These are phyloP conservation scores for Kodamaea arcana DNA, from an alignment of 1,139 yeast species.

Conservation along the genomic window DNA sequence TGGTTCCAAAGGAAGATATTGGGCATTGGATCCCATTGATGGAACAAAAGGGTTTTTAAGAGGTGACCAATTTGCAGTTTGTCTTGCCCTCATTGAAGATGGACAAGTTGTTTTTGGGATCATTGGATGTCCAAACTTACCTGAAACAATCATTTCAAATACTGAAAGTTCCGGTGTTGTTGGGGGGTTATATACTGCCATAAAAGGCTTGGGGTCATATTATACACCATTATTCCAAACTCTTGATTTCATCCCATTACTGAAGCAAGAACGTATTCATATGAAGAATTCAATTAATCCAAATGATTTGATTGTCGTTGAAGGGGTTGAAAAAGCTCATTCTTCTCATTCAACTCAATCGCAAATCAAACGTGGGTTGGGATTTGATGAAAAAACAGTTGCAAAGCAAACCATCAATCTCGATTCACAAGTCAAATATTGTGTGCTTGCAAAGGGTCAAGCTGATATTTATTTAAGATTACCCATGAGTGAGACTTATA, in stretches of 20 bases:
- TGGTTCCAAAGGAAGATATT: slow-evolving; percentile 73
- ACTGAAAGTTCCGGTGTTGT: slow-evolving; percentile 32
- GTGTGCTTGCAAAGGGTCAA: slow-evolving; percentile 83
- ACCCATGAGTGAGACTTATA: slow-evolving; percentile 70
- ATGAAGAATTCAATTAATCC: slow-evolving; percentile 45
- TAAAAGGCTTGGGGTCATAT: slow-evolving; percentile 69
- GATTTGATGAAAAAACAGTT: slow-evolving; percentile 42
- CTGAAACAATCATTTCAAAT: slow-evolving; percentile 45
- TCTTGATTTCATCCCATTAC: slow-evolving; percentile 33
- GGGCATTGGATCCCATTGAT: slow-evolving; percentile 98
- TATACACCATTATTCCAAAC: slow-evolving; percentile 43
- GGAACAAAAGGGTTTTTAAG: slow-evolving; percentile 96
- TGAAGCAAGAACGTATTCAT: slow-evolving; percentile 30
- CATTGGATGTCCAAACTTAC: slow-evolving; percentile 92
- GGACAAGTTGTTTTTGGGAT: slow-evolving; percentile 86
- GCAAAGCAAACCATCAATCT: slow-evolving; percentile 55
- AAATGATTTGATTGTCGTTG: slow-evolving; percentile 65
- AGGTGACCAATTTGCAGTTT: slow-evolving; percentile 96
- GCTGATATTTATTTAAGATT: slow-evolving; percentile 90
- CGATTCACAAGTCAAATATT: slow-evolving; percentile 95
- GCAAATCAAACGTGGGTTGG: slow-evolving; percentile 60
- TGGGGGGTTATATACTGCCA: slow-evolving; percentile 78
- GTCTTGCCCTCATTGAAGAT: slow-evolving; percentile 82
- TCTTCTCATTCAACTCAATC: slow-evolving; percentile 90
- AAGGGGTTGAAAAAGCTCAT: slow-evolving; percentile 96